Evolutionary conservation across 2,329 filamentous ascomycete genomes (phyloP), one percentile per base, ranked within the genome.

Genomic region (Phaeoacremonium minimum): DNA sequence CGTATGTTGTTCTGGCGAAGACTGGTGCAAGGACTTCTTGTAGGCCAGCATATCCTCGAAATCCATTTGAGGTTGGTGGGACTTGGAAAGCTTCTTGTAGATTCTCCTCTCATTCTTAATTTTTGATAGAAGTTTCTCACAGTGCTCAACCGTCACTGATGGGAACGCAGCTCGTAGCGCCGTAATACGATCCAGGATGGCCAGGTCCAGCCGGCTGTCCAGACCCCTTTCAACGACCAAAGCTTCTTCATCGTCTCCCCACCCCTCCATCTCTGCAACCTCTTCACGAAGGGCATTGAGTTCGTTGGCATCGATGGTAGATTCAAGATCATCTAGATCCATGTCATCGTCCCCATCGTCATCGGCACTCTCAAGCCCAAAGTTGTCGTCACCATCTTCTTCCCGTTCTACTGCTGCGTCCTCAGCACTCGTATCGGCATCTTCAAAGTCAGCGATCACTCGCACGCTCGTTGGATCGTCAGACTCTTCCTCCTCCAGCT

Each of bases 261-360:
- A n/a, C n/a, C n/a, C n/a, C n/a, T 26, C 9, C 9, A 26, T 26
- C 8, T 34, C 32, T 7, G 32, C 32, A 17, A 29, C 15, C 28
- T 71, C 67, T 6, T 64, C 55, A 28, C 58, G 55, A 2, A 73
- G 47, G 17, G 62, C 60, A 31, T 64, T 55, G n/a, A 71, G 52
- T 37, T 73, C 69, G 17, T 68, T 58, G 11, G 53, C 52, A 4
- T 68, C 42, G 36, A 68, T 61, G 15, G 60, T 61, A 13, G 50
- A 53, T 12, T 60, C 56, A 22, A 46, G 35, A 5, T 59, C 61
- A 16, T 46, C 40, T 15, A 32, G 22, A 9, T 15, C 29, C 32
- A 28, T 18, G 18, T 41, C 40, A 19, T 37, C 15, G n/a, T 45
- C 42, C 15, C 41, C 38, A 12, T 43, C 37, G 7, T 38, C 52